Conservation (phyloP, 768 basidiomycete genomes). For the Lactarius quietus region DNA sequence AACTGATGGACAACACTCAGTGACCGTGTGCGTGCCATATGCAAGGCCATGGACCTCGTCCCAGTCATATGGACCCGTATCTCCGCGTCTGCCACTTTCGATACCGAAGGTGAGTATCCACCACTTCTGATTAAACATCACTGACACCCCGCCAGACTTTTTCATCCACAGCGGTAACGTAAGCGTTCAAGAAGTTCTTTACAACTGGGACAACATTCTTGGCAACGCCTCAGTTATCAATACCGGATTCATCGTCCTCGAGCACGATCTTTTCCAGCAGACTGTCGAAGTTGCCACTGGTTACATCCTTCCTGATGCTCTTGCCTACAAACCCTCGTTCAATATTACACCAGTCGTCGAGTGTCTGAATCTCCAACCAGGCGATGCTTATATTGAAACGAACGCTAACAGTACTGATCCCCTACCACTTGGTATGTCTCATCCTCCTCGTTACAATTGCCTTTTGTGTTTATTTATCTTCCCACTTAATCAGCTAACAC, state of each 20-base stretch:
- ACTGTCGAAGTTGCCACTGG: constrained; percentile 82
- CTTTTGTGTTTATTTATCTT: not conserved
- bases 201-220: constrained; percentile 74
- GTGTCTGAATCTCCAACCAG: constrained; percentile 56
- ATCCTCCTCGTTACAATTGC: not conserved
- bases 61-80: constrained; percentile 85
- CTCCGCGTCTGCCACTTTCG: constrained; percentile 57
- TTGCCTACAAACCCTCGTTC: constrained; percentile 61
- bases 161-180: constrained; percentile 66
- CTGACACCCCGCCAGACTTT: constrained; percentile 52
- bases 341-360: constrained; percentile 65
- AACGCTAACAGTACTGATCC: constrained; percentile 68
- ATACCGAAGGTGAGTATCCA: constrained; percentile 53
- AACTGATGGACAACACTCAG: constrained; percentile 36
- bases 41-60: constrained; percentile 73
- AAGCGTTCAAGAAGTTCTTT: constrained; percentile 54
- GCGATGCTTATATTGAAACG: constrained; percentile 79
- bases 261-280: constrained; percentile 84
- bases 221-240: constrained; percentile 51
- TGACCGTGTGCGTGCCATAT: constrained; percentile 84
- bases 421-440: constrained; percentile 33
- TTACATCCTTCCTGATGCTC: constrained; percentile 79
- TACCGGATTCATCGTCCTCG: constrained; percentile 86
- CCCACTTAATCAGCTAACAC: not conserved
- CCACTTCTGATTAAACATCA: constrained; percentile 1